A percentile compares a stretch with the other conserved stretches of the same genome.
phyloP scores from a whole-genome alignment of 768 basidiomycete species.

The Cubamyces sp. region DNA sequence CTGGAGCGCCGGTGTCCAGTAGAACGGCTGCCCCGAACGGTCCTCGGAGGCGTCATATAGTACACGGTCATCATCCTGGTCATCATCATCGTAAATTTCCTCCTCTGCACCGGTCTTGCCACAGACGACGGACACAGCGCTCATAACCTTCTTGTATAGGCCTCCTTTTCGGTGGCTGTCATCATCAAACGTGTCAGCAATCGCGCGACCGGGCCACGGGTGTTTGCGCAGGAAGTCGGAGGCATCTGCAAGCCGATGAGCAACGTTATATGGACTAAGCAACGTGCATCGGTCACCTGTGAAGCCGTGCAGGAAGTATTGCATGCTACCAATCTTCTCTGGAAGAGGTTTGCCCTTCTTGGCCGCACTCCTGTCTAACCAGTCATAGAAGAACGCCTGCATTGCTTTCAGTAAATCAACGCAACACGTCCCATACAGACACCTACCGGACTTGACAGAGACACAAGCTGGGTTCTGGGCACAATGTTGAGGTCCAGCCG shows the following conservation, averaged over 20 bases:
- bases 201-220: constrained; percentile 86
- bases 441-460: constrained; percentile 70
- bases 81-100: constrained; percentile 65
- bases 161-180: constrained; percentile 75
- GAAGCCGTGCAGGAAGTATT: constrained; percentile 85
- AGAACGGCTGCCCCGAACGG: constrained; percentile 63
- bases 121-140: constrained; percentile 78
- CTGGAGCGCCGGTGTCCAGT: constrained; percentile 81
- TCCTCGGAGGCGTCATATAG: constrained; percentile 70
- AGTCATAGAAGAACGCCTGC: constrained; percentile 91
- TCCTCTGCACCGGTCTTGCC: constrained; percentile 81
- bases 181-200: constrained; percentile 86
- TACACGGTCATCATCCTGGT: constrained; percentile 74
- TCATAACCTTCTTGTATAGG: constrained; percentile 66
- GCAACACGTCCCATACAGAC: constrained; percentile 14
- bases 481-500: constrained; percentile 80
- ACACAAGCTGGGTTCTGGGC: constrained; percentile 82
- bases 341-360: constrained; percentile 86
- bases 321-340: constrained; percentile 91
- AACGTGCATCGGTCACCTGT: constrained; percentile 49
- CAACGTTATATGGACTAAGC: not conserved
- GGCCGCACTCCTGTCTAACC: constrained; percentile 79
- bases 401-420: not conserved
- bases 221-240: constrained; percentile 85
- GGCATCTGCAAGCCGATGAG: constrained; percentile 57